A percentile compares a stretch with the other conserved stretches of the same genome.
Conservation (phyloP, 176 grass and related monocot species). For the Secale cereale region DNA sequence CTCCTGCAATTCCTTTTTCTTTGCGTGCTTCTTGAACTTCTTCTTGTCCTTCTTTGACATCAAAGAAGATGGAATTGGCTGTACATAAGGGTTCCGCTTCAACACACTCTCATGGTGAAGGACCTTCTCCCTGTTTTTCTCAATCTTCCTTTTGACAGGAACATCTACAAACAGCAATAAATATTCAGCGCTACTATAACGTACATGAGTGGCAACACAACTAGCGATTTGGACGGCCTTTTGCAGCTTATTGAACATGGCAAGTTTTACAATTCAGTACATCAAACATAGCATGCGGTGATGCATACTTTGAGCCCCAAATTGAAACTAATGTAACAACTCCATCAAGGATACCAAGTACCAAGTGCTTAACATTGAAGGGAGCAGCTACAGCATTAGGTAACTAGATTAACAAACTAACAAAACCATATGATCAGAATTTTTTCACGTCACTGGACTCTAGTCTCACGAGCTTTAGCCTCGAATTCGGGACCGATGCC, state of each 20-base stretch:
- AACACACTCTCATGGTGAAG: conserved; percentile 71
- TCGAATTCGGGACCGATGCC: background rate
- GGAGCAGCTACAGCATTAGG: background rate
- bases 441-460: background rate
- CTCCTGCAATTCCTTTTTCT: conserved; percentile 23
- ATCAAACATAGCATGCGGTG: too few species aligned
- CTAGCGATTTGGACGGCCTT: background rate
- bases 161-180: conserved; percentile 28
- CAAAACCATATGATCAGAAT: background rate
- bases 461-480: background rate
- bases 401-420: background rate
- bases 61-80: conserved; percentile 70
- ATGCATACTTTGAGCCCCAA: background rate
- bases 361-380: background rate
- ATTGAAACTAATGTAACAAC: background rate
- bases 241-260: background rate
- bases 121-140: conserved; percentile 77
- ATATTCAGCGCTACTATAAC: background rate
- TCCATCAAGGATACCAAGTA: background rate
- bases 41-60: conserved; percentile 55
- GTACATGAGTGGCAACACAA: background rate
- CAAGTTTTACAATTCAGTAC: background rate
- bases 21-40: conserved; percentile 57
- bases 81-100: conserved; percentile 68
- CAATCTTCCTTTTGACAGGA: conserved; percentile 76